These are phyloP conservation scores for Coemansia sp. DNA, from an alignment of 192 early-diverging fungal species.

Conservation along the genomic window DNA sequence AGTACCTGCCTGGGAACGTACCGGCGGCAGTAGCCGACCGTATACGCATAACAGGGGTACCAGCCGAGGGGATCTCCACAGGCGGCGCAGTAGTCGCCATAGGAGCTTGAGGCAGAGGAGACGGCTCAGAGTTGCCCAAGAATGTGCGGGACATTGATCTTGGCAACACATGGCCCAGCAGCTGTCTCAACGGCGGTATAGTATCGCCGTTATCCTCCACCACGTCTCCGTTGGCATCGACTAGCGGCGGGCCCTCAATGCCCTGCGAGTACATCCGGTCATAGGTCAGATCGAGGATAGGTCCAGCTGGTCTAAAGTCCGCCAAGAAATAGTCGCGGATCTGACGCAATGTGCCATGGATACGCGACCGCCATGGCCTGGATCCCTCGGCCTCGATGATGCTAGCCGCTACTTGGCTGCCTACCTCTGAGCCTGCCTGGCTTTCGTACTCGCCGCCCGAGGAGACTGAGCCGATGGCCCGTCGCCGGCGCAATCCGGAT, in stretches of 20 bases:
- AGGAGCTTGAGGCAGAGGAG: background rate
- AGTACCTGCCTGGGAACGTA: background rate
- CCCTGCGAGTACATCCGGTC: slow-evolving; percentile 50
- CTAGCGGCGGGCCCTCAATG: slow-evolving; percentile 9
- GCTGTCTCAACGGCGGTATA: slow-evolving; percentile 34
- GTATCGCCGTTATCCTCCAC: slow-evolving; percentile 38
- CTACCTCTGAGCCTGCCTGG: background rate
- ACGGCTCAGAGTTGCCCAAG: background rate
- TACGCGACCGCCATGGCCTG: background rate
- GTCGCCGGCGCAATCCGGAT: slow-evolving; percentile 17
- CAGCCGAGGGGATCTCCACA: background rate
- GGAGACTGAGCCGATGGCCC: slow-evolving; percentile 1
- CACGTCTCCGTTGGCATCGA: slow-evolving; percentile 9
- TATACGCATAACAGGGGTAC: background rate
- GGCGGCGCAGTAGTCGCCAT: background rate
- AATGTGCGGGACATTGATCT: slow-evolving; percentile 35
- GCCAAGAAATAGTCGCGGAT: slow-evolving; percentile 55
- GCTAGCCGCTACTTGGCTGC: slow-evolving; percentile 25
- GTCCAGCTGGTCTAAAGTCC: slow-evolving; percentile 43
- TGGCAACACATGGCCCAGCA: slow-evolving; percentile 39
- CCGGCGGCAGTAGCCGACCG: slow-evolving; percentile 4
- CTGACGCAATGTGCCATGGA: slow-evolving; percentile 21
- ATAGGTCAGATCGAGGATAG: slow-evolving; percentile 55
- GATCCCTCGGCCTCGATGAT: slow-evolving; percentile 26
- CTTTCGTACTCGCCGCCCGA: slow-evolving; percentile 3